Base-by-base conservation (phyloP, 2,329 filamentous ascomycete genomes). In the Fonsecaea erecta region DNA sequence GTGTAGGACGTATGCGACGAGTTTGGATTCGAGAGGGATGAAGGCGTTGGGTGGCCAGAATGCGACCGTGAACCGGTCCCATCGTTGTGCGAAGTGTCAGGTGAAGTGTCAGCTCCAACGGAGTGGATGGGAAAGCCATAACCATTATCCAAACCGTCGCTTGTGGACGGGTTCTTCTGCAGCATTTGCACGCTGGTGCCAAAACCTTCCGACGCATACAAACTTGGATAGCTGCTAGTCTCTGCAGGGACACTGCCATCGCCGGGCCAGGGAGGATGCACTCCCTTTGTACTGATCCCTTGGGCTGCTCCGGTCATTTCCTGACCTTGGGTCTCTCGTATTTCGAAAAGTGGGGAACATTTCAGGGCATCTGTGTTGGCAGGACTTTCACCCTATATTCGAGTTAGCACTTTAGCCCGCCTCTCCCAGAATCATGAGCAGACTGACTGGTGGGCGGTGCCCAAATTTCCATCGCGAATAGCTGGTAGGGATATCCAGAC, bases 401-500 rank as follows among this genome's bases (percentile, higher is more conserved):
- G 14, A 37, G 56, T 68, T 26, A 67, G 65, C 24, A 37, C 16
- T n/a, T 28, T 30, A 21, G 7, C 3, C 43, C 43, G 8, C 43
- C 11, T 18, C 55, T 32, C 12, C 35, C 18, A 30, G 21, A 34
- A 26, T 11, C 34, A 21, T 28, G 35, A 21, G 37, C 30, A 28
- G 34, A 65, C 62, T n/a, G 28, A 69, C 66, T 34, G 62, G 62
- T 24, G 66, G 66, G 12, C 68, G 55, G 18, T 67, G 68, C 5
- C 66, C 66, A 60, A 70, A 69, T 43, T 68, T 69, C 62, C 65
- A 68, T 12, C 66, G 68, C 11, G 64, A 65, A 52, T 59, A 37
- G 26, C 51, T 66, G n/a, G 24, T 62, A 11, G 72, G 62, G 18
- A 73, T 68, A 51, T 74, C 74, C 24, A 80, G 72, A 3, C 76